phyloP scores from a whole-genome alignment of 176 grass and related monocot species.

The Pharus latifolius region DNA sequence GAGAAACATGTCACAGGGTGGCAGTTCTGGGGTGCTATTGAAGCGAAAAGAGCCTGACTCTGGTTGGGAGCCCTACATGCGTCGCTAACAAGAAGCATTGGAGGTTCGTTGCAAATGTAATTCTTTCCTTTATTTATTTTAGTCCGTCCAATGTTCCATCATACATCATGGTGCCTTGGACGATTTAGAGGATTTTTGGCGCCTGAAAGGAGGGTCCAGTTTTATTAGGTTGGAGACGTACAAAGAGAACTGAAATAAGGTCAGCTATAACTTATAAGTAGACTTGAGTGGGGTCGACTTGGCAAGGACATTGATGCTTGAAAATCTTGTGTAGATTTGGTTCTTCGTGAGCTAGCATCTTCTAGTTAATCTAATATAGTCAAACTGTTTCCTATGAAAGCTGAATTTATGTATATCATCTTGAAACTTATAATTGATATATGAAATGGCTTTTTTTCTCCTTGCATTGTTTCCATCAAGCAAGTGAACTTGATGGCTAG shows the following conservation, averaged over 20 bases:
- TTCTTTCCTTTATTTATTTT: conserved; percentile 17
- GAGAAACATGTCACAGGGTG: conserved; percentile 29
- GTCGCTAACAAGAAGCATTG: conserved; percentile 6
- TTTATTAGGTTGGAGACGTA: conserved; percentile 31
- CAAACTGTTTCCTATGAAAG: conserved; percentile 7
- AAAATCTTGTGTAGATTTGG: conserved; percentile 35
- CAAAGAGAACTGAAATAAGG: conserved; percentile 33
- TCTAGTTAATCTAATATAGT: conserved; percentile 26
- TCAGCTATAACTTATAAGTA: conserved; percentile 26
- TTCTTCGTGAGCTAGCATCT: conserved; percentile 23
- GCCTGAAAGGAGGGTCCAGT: conserved; percentile 31
- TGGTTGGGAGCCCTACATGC: conserved; percentile 43
- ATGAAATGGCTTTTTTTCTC: conserved; percentile 10
- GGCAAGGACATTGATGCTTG: conserved; percentile 19
- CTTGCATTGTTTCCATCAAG: background rate
- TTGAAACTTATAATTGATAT: conserved; percentile 21
- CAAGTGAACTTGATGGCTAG: no score
- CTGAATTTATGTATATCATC: conserved; percentile 34
- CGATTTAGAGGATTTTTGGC: conserved; percentile 24
- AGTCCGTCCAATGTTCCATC: background rate
- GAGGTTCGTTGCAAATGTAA: conserved; percentile 13
- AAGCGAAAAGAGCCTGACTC: conserved; percentile 71
- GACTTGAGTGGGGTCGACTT: conserved; percentile 26
- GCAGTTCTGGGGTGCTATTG: conserved; percentile 5
- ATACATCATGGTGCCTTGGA: conserved; percentile 16